Conservation (phyloP, 345 rosid species). For the Camelina sativa region DNA sequence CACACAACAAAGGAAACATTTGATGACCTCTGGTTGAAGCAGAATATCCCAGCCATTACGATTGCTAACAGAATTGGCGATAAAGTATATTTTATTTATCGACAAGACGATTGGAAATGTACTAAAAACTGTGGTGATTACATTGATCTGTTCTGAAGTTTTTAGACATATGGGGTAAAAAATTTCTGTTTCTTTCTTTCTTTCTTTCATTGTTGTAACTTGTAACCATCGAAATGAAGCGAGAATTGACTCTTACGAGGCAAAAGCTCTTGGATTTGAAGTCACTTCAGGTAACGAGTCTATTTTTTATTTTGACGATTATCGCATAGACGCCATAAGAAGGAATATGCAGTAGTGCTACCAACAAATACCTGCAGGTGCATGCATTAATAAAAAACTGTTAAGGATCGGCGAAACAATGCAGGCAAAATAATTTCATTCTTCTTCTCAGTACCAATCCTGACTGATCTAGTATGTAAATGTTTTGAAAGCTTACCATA, state of each 20-base stretch:
- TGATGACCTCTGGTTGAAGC: constrained; percentile 10
- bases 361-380: constrained; percentile 55
- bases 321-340: constrained; percentile 58
- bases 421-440: constrained; percentile 4
- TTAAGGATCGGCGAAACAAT: not conserved
- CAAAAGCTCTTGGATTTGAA: not conserved
- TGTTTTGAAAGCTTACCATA: constrained; percentile 53
- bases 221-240: not conserved
- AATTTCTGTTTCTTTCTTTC: not conserved
- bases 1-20: not conserved
- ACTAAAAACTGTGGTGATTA: not conserved
- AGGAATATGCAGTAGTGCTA: constrained; percentile 64
- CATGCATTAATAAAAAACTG: not conserved
- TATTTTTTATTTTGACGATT: constrained; percentile 47
- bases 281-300: constrained; percentile 26
- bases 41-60: not conserved
- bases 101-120: not conserved
- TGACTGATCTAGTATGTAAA: constrained; percentile 12
- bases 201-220: constrained; percentile 3
- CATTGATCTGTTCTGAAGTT: constrained; percentile 9
- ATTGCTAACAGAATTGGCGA: not conserved
- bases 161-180: not conserved
- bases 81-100: not conserved
- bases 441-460: not conserved
- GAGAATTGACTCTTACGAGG: constrained; percentile 16